Percentiles rank a stretch among this genome's conserved stretches.
These are phyloP conservation scores for Termitomyces sp. DNA, from an alignment of 768 basidiomycete genomes.

Conservation along the genomic window DNA sequence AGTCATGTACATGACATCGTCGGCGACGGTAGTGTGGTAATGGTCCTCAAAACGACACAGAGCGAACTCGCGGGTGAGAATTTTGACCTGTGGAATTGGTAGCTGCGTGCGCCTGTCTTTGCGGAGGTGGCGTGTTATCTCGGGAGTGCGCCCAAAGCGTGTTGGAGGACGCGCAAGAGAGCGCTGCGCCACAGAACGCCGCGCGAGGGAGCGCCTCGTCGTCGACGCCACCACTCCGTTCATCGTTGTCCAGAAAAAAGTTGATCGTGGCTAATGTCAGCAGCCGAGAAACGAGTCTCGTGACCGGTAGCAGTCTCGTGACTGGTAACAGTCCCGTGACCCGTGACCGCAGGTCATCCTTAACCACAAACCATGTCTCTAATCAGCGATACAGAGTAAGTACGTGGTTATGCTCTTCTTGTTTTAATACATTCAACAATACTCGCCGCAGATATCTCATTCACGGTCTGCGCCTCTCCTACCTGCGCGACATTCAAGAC, in stretches of 20 bases:
- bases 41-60: slow-evolving; percentile 75
- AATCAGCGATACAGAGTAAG: slow-evolving; percentile 63
- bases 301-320: not conserved
- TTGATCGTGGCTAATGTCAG: not conserved
- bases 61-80: slow-evolving; percentile 65
- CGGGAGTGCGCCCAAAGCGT: slow-evolving; percentile 51
- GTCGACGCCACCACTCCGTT: slow-evolving; percentile 1
- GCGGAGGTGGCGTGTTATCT: slow-evolving; percentile 36
- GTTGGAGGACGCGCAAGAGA: slow-evolving; percentile 6
- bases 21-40: slow-evolving; percentile 76
- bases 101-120: slow-evolving; percentile 48
- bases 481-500: slow-evolving; percentile 86
- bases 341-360: no score
- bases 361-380: slow-evolving; percentile 43
- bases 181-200: not conserved
- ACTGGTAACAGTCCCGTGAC: no score
- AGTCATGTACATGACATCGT: slow-evolving; percentile 92
- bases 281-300: not conserved
- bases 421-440: not conserved
- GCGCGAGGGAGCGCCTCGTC: not conserved
- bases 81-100: slow-evolving; percentile 64
- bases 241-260: not conserved
- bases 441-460: slow-evolving; percentile 52
- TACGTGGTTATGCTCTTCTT: slow-evolving; percentile 19
- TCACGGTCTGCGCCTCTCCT: slow-evolving; percentile 77